phyloP scores from a whole-genome alignment of 768 basidiomycete genomes.

The Termitomyces sp. region DNA sequence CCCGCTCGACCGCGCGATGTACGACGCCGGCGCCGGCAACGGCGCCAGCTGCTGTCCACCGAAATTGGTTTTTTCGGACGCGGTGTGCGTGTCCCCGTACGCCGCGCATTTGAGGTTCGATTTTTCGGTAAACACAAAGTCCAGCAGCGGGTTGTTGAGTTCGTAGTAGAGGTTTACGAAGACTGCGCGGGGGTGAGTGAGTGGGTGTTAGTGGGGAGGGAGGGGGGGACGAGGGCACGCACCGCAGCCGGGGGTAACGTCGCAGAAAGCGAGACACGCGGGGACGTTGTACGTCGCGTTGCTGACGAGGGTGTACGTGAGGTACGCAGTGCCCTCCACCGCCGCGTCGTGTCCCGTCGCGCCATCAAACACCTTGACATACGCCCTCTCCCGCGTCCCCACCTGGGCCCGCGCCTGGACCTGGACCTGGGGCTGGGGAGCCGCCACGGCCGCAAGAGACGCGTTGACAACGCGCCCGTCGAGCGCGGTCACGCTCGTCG shows the following conservation, averaged over 20 bases:
- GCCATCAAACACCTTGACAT: slow-evolving; percentile 34
- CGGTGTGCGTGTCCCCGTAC: slow-evolving; percentile 38
- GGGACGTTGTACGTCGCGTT: slow-evolving; percentile 42
- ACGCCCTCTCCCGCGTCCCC: too few species aligned
- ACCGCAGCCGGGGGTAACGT: too few species aligned
- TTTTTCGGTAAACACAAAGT: slow-evolving; percentile 29
- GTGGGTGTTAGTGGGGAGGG: too few species aligned
- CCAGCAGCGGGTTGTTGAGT: slow-evolving; percentile 37
- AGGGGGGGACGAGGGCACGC: too few species aligned
- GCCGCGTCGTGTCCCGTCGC: slow-evolving; percentile 36
- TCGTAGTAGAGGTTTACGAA: slow-evolving; percentile 49
- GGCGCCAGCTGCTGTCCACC: slow-evolving; percentile 38
- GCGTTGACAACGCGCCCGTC: slow-evolving; percentile 32
- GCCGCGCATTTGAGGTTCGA: slow-evolving; percentile 46
- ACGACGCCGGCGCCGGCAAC: slow-evolving; percentile 30
- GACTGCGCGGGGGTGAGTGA: too few species aligned
- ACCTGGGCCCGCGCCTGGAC: too few species aligned
- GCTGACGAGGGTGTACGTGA: slow-evolving; percentile 40
- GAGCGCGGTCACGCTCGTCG: slow-evolving; percentile 37
- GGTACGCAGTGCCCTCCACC: slow-evolving; percentile 43
- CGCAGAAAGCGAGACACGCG: slow-evolving; percentile 38
- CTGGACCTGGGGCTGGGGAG: background rate
- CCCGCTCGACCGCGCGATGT: slow-evolving; percentile 40
- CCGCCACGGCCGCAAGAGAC: background rate
- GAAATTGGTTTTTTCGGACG: slow-evolving; percentile 38